Evolutionary conservation across 2,329 filamentous ascomycete genomes (phyloP), one percentile per base, ranked within the genome.

Genomic region (Thielaviopsis ethacetica): DNA sequence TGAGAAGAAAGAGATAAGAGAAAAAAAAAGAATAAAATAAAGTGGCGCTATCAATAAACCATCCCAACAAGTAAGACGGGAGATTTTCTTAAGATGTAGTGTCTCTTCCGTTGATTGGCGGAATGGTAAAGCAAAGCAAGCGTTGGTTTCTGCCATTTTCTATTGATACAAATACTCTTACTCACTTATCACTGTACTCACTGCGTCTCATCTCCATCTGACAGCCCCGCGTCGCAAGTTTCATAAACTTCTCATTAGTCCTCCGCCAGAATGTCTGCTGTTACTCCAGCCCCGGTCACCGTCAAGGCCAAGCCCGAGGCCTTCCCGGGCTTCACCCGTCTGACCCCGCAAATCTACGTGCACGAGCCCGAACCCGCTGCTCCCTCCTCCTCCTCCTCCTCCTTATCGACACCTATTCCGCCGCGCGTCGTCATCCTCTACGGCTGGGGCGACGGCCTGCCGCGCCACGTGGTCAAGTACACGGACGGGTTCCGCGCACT

Each of bases 391-490:
- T 9, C 5, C 30, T 34, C 30, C 30, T 12, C 30, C 30, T 34
- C 30, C 30, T 12, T 9, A 3, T 57, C 63, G 5, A 59, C 64
- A 5, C 41, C 61, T 5, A 56, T 64, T 26, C 68, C 74, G 54
- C 76, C 76, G 2, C 70, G 72, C 19, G 74, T 72, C 5, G 69
- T 81, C 51, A 64, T 81, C 53, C 71, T 83, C 61, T 82, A 75
- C 66, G 74, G 77, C 64, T 82, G 78, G 80, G 78, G 79, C 57
- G 79, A 82, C 62, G 77, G 75, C 22, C 68, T 70, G 13, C 74
- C 78, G 1, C 78, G 76, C 62, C 74, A 82, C 65, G 71, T 81
- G 27, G 68, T 71, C 60, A 82, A 83, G 65, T 83, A 81, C 64
- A 70, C 74, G 15, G 71, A 75, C 13, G 76, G 75, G 27, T 82